Percentiles rank a stretch among this genome's conserved stretches.
Evolutionary conservation across 495 filamentous ascomycete genomes (phyloP).

Genomic region (Trichoderma asperelloides): DNA sequence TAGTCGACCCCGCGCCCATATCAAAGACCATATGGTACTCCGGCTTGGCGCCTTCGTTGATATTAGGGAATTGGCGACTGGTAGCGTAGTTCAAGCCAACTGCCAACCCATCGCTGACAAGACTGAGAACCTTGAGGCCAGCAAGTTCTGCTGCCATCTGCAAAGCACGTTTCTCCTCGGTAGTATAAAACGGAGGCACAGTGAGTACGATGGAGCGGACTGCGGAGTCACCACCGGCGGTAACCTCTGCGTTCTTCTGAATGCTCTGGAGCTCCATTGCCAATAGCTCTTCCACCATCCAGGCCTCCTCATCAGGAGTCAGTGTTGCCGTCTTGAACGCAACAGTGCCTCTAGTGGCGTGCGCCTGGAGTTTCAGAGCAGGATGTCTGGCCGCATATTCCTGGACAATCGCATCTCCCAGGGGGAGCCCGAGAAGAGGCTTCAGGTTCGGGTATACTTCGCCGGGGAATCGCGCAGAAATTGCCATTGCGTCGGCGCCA

Average conservation of each 20-base stretch:
- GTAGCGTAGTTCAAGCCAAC: conserved; percentile 95
- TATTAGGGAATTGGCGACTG: conserved; percentile 73
- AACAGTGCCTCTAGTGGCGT: conserved; percentile 57
- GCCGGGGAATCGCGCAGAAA: conserved; percentile 78
- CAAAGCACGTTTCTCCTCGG: conserved; percentile 78
- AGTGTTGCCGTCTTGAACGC: conserved; percentile 71
- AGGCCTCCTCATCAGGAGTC: conserved; percentile 56
- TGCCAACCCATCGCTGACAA: conserved; percentile 85
- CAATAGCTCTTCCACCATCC: conserved; percentile 84
- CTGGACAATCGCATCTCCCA: conserved; percentile 51
- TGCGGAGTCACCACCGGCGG: conserved; percentile 69
- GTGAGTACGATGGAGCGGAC: conserved; percentile 82
- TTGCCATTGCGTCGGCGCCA: conserved; percentile 80
- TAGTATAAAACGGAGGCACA: conserved; percentile 82
- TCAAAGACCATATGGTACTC: conserved; percentile 93
- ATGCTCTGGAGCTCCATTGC: conserved; percentile 94
- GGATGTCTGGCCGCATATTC: conserved; percentile 67
- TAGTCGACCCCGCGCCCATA: conserved; percentile 96
- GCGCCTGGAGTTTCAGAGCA: conserved; percentile 47
- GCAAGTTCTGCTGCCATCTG: conserved; percentile 77
- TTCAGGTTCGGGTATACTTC: conserved; percentile 95
- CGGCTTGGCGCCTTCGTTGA: conserved; percentile 76
- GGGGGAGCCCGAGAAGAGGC: conserved; percentile 64
- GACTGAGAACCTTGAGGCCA: conserved; percentile 71
- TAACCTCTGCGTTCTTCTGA: conserved; percentile 70